Base-by-base conservation (phyloP, 371 early-diverging fungal species). In the Polyrhizophydium stewartii region DNA sequence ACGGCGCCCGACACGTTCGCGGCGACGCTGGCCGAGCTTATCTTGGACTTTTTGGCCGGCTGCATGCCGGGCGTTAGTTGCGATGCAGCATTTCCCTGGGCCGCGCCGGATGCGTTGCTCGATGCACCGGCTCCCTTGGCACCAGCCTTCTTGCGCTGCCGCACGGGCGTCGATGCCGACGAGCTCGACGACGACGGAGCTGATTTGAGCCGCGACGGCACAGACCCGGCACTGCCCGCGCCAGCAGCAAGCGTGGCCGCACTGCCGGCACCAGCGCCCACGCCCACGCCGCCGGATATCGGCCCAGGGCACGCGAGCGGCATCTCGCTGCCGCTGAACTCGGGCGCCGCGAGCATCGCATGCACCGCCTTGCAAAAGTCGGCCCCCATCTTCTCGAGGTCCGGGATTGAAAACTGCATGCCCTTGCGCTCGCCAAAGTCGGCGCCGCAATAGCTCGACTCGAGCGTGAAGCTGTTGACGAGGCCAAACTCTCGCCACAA, bases 391-490 rank as follows among this genome's bases (percentile, higher is more conserved):
- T 58, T 51, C 22, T 66, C 55, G 21, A 66, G 59, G 43, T 70
- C 70, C 19, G 58, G 21, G 33, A 63, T 56, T 56, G 55, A 59
- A 41, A 66, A 59, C 46, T 70, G 70, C 35, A 53, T 27, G 27
- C 70, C 71, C 60, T 70, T 32, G 32, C n/a, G 60, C 38, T 57
- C 64, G 1, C 70, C 70, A 19, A 66, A 43, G 46, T 74, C 77
- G 2, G 64, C 30, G 12, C 78, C 75, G 47, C 70, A 68, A 55
- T 72, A 76, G 25, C 68, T 73, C 30, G 65, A 56, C 61, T 79
- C 80, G 10, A 76, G 55, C 16, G 80, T 79, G 51, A 65, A 76
- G 19, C 68, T 67, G 56, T 72, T 63, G 31, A 67, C 41, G 16
- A 76, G 63, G 25, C 69, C 70, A 30, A 74, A 63, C 59, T 66